These are phyloP conservation scores for Silene uniflora DNA, from an alignment of 148 eudicot genomes.

Conservation along the genomic window DNA sequence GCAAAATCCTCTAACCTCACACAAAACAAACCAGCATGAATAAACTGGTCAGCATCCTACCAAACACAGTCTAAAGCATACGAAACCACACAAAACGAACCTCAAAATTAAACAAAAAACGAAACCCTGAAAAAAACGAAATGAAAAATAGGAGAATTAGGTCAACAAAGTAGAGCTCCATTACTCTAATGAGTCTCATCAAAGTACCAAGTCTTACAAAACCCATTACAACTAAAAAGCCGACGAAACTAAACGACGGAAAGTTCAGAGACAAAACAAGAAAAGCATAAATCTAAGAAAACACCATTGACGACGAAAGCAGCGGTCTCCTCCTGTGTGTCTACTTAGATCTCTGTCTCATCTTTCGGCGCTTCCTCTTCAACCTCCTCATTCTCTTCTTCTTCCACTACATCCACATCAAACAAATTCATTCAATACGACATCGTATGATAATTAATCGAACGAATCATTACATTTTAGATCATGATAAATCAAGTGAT, in stretches of 20 bases:
- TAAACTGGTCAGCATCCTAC: too few relatives aligned
- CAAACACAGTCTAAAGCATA: too few relatives aligned
- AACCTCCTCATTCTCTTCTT: constrained; percentile 8
- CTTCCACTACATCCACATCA: neutral
- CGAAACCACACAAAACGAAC: too few relatives aligned
- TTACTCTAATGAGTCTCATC: neutral
- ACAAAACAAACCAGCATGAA: too few relatives aligned
- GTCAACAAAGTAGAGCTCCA: neutral
- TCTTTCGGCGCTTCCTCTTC: constrained; percentile 9
- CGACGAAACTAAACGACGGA: neutral
- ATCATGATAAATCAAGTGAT: too few relatives aligned
- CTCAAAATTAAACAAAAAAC: too few relatives aligned
- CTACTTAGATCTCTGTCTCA: constrained; percentile 9
- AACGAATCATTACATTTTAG: too few relatives aligned
- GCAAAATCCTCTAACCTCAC: too few relatives aligned
- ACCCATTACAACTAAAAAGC: neutral
- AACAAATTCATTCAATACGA: too few relatives aligned
- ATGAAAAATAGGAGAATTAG: neutral
- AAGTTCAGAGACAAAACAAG: neutral
- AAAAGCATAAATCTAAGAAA: neutral
- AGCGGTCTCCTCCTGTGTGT: neutral
- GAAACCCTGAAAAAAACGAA: neutral
- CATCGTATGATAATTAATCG: too few relatives aligned
- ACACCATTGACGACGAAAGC: neutral
- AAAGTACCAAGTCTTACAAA: neutral